Evolutionary conservation across 2,329 filamentous ascomycete genomes (phyloP), one percentile per base, ranked within the genome.

Genomic region (Fonsecaea monophora): DNA sequence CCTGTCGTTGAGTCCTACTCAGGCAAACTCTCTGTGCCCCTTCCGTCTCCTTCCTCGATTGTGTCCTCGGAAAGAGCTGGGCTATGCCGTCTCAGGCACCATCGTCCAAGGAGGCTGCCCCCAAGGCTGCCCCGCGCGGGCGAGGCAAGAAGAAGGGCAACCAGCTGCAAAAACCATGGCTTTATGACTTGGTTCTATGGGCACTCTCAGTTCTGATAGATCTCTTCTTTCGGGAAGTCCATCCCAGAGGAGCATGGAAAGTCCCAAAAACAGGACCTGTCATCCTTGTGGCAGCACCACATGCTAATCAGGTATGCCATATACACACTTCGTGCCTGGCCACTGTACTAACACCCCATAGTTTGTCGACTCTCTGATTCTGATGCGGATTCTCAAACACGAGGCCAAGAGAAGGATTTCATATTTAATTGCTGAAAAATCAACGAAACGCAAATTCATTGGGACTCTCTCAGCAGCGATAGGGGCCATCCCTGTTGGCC

Each of bases 221-320:
- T 79, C 88, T 97, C 72, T 99, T 99, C 87, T 99, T 99, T 83
- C 90, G 95, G 73, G 95, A 99, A 80, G 92, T 99, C 15, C 94
- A 98, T 77, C 95, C 95, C 12, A 87, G 95, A 71, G 93, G 93
- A 72, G 92, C 94, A 70, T 99, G 95, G 93, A 94, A 94, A 79
- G 91, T 99, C 53, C 95, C 95, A 53, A 89, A 90, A 74, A 86
- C 88, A 70, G 95, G 94, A 0, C 94, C 95, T 0, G 87, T 99
- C 70, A 92, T 99, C 67, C 95, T 99, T 75, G 95, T 99, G 72
- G 95, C 94, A 53, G 95, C 94, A 62, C 95, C 95, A 72, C 95
- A 99, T 83, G 94, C 94, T 67, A 99, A 99, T 78, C 92, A 95
- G 86, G 90, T 92, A 81, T 67, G 84, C 79, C 30, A 32, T 32